phyloP scores from a whole-genome alignment of 345 rosid species.

The Bruguiera sexangula region DNA sequence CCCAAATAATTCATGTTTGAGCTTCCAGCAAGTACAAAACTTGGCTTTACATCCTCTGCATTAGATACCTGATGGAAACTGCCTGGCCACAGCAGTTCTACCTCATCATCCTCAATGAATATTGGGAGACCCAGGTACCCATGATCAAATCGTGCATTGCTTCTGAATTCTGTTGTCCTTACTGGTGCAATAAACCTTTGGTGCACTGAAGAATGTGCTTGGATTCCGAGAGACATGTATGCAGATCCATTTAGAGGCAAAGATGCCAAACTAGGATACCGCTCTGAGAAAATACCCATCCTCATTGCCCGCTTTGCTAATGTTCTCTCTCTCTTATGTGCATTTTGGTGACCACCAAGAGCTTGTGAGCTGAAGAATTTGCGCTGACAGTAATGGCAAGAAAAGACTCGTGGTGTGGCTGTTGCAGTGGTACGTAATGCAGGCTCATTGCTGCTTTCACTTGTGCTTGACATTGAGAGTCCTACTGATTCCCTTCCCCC shows the following conservation, averaged over 20 bases:
- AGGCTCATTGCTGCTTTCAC: conserved; percentile 55
- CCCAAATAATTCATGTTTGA: conserved; percentile 37
- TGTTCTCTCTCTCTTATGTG: conserved; percentile 26
- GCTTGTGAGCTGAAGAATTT: conserved; percentile 30
- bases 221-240: conserved; percentile 19
- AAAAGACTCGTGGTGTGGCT: conserved; percentile 22
- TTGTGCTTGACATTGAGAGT: conserved; percentile 56
- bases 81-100: conserved; percentile 70
- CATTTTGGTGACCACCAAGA: conserved; percentile 30
- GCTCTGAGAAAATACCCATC: conserved; percentile 30
- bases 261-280: conserved; percentile 23
- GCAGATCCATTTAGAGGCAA: conserved; percentile 25
- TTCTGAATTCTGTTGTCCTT: conserved; percentile 43
- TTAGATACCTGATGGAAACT: conserved; percentile 53
- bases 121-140: conserved; percentile 46
- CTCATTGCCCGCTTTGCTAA: conserved; percentile 29
- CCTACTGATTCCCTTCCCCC: conserved; percentile 26
- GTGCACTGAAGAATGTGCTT: conserved; percentile 54
- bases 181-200: conserved; percentile 28
- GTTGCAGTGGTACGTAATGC: conserved; percentile 26
- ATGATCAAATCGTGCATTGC: conserved; percentile 45
- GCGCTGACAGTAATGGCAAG: conserved; percentile 26
- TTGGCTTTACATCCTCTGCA: conserved; percentile 21
- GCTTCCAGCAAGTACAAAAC: conserved; percentile 30
- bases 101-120: conserved; percentile 52